Conservation (phyloP, 2,329 filamentous ascomycete species). For the Apiospora hydei region DNA sequence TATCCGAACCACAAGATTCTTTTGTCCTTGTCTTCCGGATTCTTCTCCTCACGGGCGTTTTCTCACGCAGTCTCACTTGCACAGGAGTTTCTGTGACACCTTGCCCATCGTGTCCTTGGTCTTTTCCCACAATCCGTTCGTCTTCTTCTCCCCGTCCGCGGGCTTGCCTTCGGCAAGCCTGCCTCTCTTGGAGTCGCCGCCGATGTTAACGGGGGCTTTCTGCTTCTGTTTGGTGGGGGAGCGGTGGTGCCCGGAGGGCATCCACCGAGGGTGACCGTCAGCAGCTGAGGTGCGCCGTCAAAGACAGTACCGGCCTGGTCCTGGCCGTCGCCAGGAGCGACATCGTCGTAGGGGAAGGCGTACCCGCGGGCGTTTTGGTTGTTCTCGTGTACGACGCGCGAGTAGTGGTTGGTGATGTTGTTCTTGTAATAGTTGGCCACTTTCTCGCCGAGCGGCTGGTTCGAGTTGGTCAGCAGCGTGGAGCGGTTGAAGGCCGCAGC, state of each 20-base stretch:
- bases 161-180: conserved; percentile 26
- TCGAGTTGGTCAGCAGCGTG: conserved; percentile 49
- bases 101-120: not conserved
- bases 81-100: not conserved
- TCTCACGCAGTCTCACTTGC: not conserved
- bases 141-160: conserved; percentile 33
- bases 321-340: conserved; percentile 65
- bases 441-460: conserved; percentile 60
- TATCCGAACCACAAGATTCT: not conserved
- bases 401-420: conserved; percentile 61
- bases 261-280: conserved; percentile 65
- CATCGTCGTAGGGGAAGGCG: conserved; percentile 73
- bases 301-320: conserved; percentile 71
- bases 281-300: conserved; percentile 60
- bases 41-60: not conserved
- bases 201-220: not conserved
- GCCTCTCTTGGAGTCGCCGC: not conserved
- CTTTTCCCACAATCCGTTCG: conserved; percentile 25
- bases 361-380: conserved; percentile 69
- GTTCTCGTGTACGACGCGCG: conserved; percentile 65
- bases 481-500: conserved; percentile 58
- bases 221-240: not conserved
- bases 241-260: not conserved
- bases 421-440: conserved; percentile 53
- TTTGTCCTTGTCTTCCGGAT: not conserved